These are phyloP conservation scores for Uronychia setigera DNA, from an alignment of 73 alveolate genomes.

Conservation along the genomic window DNA sequence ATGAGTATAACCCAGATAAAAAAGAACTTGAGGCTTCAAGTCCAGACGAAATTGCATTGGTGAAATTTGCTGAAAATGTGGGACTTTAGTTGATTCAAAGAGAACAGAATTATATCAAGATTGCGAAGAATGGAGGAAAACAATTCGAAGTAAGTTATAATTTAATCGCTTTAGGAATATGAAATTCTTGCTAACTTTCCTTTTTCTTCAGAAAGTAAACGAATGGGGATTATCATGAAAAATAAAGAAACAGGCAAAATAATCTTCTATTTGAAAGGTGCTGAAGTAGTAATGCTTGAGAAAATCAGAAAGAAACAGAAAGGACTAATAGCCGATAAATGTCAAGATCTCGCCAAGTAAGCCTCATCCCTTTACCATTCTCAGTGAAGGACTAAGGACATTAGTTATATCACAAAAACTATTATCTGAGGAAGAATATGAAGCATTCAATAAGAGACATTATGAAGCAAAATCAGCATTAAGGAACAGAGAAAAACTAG, in stretches of 20 bases:
- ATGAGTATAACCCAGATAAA: slow-evolving; percentile 49
- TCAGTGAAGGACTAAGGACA: slow-evolving; percentile 92
- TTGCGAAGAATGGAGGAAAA: slow-evolving; percentile 58
- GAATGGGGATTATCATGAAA: slow-evolving; percentile 94
- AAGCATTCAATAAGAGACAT: slow-evolving; percentile 72
- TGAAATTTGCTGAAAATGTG: slow-evolving; percentile 86
- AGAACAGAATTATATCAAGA: slow-evolving; percentile 63
- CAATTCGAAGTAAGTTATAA: neutral
- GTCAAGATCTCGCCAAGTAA: slow-evolving; percentile 90
- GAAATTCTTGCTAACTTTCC: slow-evolving; percentile 89
- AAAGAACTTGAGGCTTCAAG: slow-evolving; percentile 87
- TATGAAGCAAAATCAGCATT: slow-evolving; percentile 78
- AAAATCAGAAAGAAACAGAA: slow-evolving; percentile 78
- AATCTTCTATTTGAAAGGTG: slow-evolving; percentile 90
- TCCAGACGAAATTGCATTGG: slow-evolving; percentile 97
- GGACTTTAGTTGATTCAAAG: slow-evolving; percentile 76
- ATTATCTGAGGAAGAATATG: slow-evolving; percentile 70
- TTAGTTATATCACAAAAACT: slow-evolving; percentile 85
- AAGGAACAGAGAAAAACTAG: slow-evolving; percentile 77
- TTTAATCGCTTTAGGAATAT: slow-evolving; percentile 65
- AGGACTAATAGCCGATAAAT: slow-evolving; percentile 78
- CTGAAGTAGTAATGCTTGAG: slow-evolving; percentile 90
- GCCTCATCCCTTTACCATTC: slow-evolving; percentile 48
- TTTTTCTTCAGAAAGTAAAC: slow-evolving; percentile 84
- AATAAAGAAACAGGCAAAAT: slow-evolving; percentile 68